phyloP scores from a whole-genome alignment of 768 basidiomycete species.

The Atractiella rhizophila region DNA sequence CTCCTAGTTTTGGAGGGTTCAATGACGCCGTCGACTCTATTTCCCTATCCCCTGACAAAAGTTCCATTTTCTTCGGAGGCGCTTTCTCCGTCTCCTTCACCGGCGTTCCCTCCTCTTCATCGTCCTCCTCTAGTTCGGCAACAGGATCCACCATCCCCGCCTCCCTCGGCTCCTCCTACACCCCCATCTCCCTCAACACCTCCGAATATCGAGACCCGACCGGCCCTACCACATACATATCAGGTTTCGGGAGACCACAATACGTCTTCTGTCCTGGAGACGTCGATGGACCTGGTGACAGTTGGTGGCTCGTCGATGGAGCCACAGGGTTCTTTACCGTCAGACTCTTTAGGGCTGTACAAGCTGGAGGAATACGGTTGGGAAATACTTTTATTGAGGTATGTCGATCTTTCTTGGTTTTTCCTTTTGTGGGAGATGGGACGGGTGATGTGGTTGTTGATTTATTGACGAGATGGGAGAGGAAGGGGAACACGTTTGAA shows the following conservation, averaged over 20 bases:
- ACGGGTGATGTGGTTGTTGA: no score
- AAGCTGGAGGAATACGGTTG: conserved; percentile 53
- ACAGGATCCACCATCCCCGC: conserved; percentile 37
- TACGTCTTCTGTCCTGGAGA: conserved; percentile 67
- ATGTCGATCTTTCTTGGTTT: no score
- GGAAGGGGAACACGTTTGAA: conserved; percentile 74
- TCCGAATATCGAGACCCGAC: conserved; percentile 17
- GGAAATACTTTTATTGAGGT: conserved; percentile 69
- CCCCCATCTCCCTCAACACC: conserved; percentile 17
- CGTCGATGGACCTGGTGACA: conserved; percentile 44
- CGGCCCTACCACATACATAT: conserved; percentile 10
- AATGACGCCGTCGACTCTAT: conserved; percentile 47
- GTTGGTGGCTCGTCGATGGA: conserved; percentile 60
- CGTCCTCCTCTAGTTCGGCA: conserved; percentile 56
- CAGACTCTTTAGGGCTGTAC: conserved; percentile 44
- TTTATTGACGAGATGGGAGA: no score
- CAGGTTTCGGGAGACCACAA: conserved; percentile 16
- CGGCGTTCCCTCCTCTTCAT: conserved; percentile 22
- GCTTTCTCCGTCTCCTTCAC: conserved; percentile 30
- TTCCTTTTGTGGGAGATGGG: no score
- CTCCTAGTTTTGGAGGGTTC: conserved; percentile 58
- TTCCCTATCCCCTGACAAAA: conserved; percentile 39
- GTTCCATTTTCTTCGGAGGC: conserved; percentile 64
- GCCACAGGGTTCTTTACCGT: conserved; percentile 48
- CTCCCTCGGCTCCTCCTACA: conserved; percentile 36